Conservation (phyloP, 345 rosid genomes). For the Euphorbia lathyris region DNA sequence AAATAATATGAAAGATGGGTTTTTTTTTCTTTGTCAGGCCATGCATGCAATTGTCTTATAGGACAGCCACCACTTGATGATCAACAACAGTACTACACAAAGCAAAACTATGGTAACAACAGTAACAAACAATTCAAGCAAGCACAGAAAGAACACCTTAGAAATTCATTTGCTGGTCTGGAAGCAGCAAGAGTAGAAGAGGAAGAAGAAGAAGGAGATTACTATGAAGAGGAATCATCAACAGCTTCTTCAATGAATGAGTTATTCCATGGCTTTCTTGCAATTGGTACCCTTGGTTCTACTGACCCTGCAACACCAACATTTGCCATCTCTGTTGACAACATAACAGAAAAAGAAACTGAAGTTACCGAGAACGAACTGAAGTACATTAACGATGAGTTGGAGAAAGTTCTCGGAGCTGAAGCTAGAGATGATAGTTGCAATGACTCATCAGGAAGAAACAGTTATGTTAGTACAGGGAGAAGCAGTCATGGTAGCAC, state of each 20-base stretch:
- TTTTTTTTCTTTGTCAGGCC: constrained; percentile 42
- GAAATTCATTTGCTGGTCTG: constrained; percentile 49
- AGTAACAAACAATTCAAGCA: constrained; percentile 35
- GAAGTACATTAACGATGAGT: constrained; percentile 65
- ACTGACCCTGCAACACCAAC: constrained; percentile 65
- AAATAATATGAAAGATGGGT: background rate
- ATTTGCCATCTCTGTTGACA: constrained; percentile 55
- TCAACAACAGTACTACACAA: constrained; percentile 46
- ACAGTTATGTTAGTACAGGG: constrained; percentile 63
- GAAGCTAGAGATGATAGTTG: constrained; percentile 58
- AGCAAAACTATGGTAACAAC: constrained; percentile 35
- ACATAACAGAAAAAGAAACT: constrained; percentile 59
- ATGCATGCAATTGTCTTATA: constrained; percentile 52
- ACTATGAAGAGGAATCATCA: constrained; percentile 42
- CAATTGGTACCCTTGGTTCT: constrained; percentile 74
- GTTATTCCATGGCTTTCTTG: constrained; percentile 75
- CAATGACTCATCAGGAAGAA: constrained; percentile 62
- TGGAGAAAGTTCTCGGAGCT: constrained; percentile 66
- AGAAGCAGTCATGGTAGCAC: constrained; percentile 79
- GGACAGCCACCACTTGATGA: constrained; percentile 58
- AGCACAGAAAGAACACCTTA: constrained; percentile 37
- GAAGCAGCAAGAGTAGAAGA: constrained; percentile 46
- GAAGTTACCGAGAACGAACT: constrained; percentile 68
- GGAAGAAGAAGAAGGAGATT: constrained; percentile 28
- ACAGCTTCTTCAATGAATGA: constrained; percentile 52